Evolutionary conservation across 2,329 filamentous ascomycete species (phyloP).

Genomic region (Arachnomyces sp.): DNA sequence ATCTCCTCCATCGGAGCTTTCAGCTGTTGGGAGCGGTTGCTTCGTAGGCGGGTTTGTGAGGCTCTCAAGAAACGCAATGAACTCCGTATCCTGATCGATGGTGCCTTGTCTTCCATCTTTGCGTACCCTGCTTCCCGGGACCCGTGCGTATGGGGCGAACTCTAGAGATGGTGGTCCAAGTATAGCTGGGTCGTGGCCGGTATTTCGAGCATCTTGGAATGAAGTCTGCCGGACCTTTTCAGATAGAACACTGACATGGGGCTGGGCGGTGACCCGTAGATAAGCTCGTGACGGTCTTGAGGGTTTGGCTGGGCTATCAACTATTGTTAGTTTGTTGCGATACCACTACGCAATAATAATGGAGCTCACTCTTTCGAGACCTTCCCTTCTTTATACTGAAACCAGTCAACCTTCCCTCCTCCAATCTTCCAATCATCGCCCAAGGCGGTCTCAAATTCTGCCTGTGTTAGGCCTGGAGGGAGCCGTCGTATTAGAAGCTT

Average conservation of each 20-base stretch:
- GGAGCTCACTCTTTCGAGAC: slow-evolving; percentile 69
- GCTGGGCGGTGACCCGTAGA: slow-evolving; percentile 67
- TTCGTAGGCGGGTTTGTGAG: slow-evolving; percentile 68
- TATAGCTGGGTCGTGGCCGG: slow-evolving; percentile 62
- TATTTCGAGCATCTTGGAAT: slow-evolving; percentile 78
- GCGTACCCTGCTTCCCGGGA: slow-evolving; percentile 65
- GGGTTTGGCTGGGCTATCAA: slow-evolving; percentile 66
- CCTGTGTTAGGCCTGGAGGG: slow-evolving; percentile 73
- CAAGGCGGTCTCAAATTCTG: slow-evolving; percentile 65
- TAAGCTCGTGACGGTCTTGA: slow-evolving; percentile 76
- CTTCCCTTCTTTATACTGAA: slow-evolving; percentile 65
- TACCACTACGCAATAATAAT: slow-evolving; percentile 9
- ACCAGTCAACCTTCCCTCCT: slow-evolving; percentile 79
- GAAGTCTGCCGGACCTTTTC: slow-evolving; percentile 60
- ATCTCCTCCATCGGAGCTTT: slow-evolving; percentile 43
- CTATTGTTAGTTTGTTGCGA: slow-evolving; percentile 1
- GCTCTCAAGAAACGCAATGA: slow-evolving; percentile 83
- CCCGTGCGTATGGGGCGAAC: slow-evolving; percentile 74
- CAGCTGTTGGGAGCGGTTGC: slow-evolving; percentile 38
- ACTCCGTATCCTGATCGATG: slow-evolving; percentile 93
- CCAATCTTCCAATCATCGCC: slow-evolving; percentile 75
- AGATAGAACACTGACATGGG: slow-evolving; percentile 59
- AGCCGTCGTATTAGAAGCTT: slow-evolving; percentile 81
- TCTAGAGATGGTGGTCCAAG: slow-evolving; percentile 74
- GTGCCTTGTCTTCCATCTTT: slow-evolving; percentile 83